A percentile compares a stretch with the other conserved stretches of the same genome.
phyloP scores from a whole-genome alignment of 257 asterid species.

The Striga asiatica region DNA sequence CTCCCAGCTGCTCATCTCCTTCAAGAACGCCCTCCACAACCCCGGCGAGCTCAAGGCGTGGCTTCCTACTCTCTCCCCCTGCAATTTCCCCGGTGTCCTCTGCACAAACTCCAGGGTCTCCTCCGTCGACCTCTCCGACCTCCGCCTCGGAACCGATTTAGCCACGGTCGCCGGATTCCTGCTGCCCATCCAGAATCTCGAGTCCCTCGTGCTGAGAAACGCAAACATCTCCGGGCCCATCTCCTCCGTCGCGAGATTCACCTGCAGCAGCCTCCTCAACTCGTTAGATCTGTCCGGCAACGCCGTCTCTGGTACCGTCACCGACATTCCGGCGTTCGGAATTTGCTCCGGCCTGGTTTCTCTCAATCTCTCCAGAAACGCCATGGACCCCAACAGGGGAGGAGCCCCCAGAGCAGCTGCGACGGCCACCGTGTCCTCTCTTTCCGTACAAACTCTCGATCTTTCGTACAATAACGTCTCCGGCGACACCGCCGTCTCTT shows the following conservation, averaged over 20 bases:
- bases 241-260: conserved; percentile 26
- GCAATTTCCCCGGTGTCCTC: conserved; percentile 55
- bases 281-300: conserved; percentile 74
- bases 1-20: conserved; percentile 53
- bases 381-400: conserved; percentile 35
- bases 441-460: conserved; percentile 45
- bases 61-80: conserved; percentile 44
- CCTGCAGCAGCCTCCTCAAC: conserved; percentile 29
- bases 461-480: conserved; percentile 72
- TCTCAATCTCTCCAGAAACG: conserved; percentile 65
- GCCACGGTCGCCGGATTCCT: conserved; percentile 33
- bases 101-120: conserved; percentile 49
- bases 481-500: conserved; percentile 36
- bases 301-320: conserved; percentile 50
- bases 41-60: conserved; percentile 41
- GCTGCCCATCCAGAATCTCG: conserved; percentile 34
- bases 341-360: conserved; percentile 41
- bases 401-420: neutral
- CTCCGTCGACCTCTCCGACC: conserved; percentile 48
- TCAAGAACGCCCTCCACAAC: conserved; percentile 49
- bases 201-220: conserved; percentile 52
- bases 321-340: conserved; percentile 42
- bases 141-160: conserved; percentile 38
- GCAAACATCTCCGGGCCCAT: conserved; percentile 49
- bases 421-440: neutral